phyloP scores from a whole-genome alignment of 306 rosid genomes.

The Myrica gale region DNA sequence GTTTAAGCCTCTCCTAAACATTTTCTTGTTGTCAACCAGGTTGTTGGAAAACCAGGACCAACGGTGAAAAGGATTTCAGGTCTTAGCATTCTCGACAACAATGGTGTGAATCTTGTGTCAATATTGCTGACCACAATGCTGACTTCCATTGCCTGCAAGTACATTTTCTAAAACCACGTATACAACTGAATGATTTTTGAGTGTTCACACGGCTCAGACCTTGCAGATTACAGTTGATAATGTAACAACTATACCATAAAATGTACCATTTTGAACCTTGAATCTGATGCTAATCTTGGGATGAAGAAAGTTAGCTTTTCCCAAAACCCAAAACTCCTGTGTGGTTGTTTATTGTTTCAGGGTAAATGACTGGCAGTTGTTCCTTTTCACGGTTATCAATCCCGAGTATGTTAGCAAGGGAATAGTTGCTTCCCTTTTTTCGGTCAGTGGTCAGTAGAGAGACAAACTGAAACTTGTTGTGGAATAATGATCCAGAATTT shows the following conservation, averaged over 20 bases:
- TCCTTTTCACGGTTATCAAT: too few relatives aligned
- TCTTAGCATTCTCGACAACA: constrained; percentile 71
- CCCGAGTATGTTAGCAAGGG: too few relatives aligned
- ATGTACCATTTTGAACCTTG: constrained; percentile 1
- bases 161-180: constrained; percentile 46
- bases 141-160: constrained; percentile 56
- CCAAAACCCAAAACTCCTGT: background rate
- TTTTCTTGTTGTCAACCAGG: constrained; percentile 38
- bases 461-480: too few relatives aligned
- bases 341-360: background rate
- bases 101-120: constrained; percentile 76
- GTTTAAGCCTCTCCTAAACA: constrained; percentile 9
- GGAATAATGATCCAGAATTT: too few relatives aligned
- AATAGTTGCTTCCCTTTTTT: too few relatives aligned
- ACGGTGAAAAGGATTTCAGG: constrained; percentile 78
- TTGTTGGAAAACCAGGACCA: constrained; percentile 92
- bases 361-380: background rate
- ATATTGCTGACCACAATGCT: constrained; percentile 63
- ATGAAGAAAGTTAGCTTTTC: background rate
- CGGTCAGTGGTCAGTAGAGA: too few relatives aligned
- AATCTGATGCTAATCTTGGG: constrained; percentile 10
- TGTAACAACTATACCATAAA: constrained; percentile 25
- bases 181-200: background rate
- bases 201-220: constrained; percentile 15
- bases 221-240: constrained; percentile 15